A percentile compares a stretch with the other conserved stretches of the same genome.
Evolutionary conservation across 2,329 filamentous ascomycete genomes (phyloP).

Genomic region (Didymella lethalis): DNA sequence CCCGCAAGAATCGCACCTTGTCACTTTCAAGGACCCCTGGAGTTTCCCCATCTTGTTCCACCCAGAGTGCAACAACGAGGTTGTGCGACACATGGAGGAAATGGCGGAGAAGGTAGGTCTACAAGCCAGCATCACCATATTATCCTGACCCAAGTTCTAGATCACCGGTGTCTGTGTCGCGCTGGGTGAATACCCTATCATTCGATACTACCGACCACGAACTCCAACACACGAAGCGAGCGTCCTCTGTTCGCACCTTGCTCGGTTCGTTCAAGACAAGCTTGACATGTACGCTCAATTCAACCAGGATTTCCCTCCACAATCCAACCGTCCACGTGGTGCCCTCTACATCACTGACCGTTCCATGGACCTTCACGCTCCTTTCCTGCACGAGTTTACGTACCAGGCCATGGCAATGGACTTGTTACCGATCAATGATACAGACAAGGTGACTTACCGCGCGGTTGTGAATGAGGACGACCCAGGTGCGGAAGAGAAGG

Average conservation of each 20-base stretch:
- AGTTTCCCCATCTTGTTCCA: slow-evolving; percentile 95
- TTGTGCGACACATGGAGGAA: slow-evolving; percentile 81
- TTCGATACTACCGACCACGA: slow-evolving; percentile 86
- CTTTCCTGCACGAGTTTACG: slow-evolving; percentile 93
- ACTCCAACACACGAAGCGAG: slow-evolving; percentile 83
- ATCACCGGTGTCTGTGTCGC: slow-evolving; percentile 88
- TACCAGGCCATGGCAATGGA: slow-evolving; percentile 99
- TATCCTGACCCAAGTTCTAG: slow-evolving; percentile 54
- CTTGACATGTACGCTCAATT: slow-evolving; percentile 87
- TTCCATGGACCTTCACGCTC: slow-evolving; percentile 89
- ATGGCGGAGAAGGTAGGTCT: slow-evolving; percentile 81
- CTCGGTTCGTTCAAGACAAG: slow-evolving; percentile 89
- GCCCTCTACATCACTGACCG: slow-evolving; percentile 88
- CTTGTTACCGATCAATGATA: slow-evolving; percentile 84
- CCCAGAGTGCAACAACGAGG: slow-evolving; percentile 83
- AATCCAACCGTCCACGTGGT: slow-evolving; percentile 77
- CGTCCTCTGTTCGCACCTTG: slow-evolving; percentile 86
- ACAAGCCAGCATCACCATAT: neutral
- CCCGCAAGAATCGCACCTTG: slow-evolving; percentile 86
- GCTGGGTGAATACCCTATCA: slow-evolving; percentile 90
- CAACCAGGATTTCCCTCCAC: slow-evolving; percentile 84
- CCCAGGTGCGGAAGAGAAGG: slow-evolving; percentile 77
- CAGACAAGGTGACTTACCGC: slow-evolving; percentile 85
- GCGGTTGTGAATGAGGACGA: slow-evolving; percentile 79
- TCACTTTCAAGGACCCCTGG: slow-evolving; percentile 93